Evolutionary conservation across 257 asterid species (phyloP), one percentile per base, ranked within the genome.

Genomic region (Anisodus tanguticus): DNA sequence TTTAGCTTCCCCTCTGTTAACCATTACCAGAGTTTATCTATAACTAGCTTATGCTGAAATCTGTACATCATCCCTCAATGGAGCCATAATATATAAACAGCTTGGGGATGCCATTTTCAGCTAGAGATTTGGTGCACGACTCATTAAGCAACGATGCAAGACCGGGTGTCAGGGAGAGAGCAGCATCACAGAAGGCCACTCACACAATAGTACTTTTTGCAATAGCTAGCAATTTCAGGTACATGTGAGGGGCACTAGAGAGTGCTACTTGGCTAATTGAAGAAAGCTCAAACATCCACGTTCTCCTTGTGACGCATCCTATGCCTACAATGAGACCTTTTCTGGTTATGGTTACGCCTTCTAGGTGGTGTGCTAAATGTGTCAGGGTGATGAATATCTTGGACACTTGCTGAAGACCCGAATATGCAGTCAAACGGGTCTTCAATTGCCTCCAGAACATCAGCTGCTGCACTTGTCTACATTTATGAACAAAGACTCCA

Each of bases 361-460:
- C 85, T 86, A 51, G 88, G 78, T 13, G 85, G 22, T 39, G 81
- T 17, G 39, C 16, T 63, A 2, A 89, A 84, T n/a, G 88, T 53
- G 22, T 85, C 86, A 15, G 90, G 47, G 37, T 12, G 87, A 59
- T 84, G 84, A 83, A 19, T 87, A 82, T 87, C 89, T 67, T 85
- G 89, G 13, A 67, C 84, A 80, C 76, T 85, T 83, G 53, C 92
- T 41, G 92, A 74, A 84, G 43, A 26, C 90, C 95, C 94, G 19
- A 94, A 89, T 49, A 95, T 74, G 83, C 91, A 87, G 83, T 93
- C 96, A 69, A 95, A 92, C 45, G 98, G 97, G 83, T 88, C 84
- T 80, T 83, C 91, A 39, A 26, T 63, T 53, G 68, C 45, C 43
- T 47, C 81, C 62, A 74, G 62, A 74, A 49, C 12, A 49, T 22